A percentile compares a stretch with the other conserved stretches of the same genome.
Evolutionary conservation across 345 rosid species (phyloP).

Genomic region (Lumnitzera littorea): DNA sequence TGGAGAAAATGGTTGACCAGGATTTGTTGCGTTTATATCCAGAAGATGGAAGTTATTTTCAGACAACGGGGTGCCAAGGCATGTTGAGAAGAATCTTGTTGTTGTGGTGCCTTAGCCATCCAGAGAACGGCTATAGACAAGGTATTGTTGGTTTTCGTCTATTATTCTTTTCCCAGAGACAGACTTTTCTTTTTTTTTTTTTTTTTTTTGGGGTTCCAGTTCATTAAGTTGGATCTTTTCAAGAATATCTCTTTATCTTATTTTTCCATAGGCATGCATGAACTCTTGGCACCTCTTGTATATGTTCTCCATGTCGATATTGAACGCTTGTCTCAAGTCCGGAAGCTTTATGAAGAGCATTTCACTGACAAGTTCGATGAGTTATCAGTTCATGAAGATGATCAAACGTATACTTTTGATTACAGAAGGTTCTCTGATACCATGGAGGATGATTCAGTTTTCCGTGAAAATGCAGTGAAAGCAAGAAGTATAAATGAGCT

Average conservation of each 20-base stretch:
- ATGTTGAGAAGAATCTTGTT: slow-evolving; percentile 82
- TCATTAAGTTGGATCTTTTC: not conserved
- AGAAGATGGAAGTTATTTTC: slow-evolving; percentile 87
- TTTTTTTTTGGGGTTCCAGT: no score
- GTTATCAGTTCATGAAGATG: slow-evolving; percentile 67
- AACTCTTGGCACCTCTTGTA: slow-evolving; percentile 86
- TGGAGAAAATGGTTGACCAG: slow-evolving; percentile 90
- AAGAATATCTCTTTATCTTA: slow-evolving; percentile 1
- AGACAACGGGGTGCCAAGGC: slow-evolving; percentile 95
- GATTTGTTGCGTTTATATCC: slow-evolving; percentile 94
- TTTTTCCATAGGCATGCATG: slow-evolving; percentile 76
- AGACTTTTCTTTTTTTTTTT: no score
- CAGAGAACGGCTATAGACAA: slow-evolving; percentile 79
- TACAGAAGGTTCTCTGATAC: slow-evolving; percentile 66
- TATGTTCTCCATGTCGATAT: slow-evolving; percentile 91
- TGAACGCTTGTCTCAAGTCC: slow-evolving; percentile 72
- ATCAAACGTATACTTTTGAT: slow-evolving; percentile 70
- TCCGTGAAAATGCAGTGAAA: slow-evolving; percentile 40
- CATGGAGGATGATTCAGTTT: slow-evolving; percentile 43
- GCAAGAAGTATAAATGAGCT: slow-evolving; percentile 63
- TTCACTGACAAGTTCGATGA: slow-evolving; percentile 88
- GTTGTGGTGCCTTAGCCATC: slow-evolving; percentile 93
- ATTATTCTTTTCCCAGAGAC: not conserved
- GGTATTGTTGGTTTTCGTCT: slow-evolving; percentile 30
- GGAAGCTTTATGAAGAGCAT: slow-evolving; percentile 69